phyloP scores from a whole-genome alignment of 176 grass and related monocot genomes.

The Oryza brachyantha region DNA sequence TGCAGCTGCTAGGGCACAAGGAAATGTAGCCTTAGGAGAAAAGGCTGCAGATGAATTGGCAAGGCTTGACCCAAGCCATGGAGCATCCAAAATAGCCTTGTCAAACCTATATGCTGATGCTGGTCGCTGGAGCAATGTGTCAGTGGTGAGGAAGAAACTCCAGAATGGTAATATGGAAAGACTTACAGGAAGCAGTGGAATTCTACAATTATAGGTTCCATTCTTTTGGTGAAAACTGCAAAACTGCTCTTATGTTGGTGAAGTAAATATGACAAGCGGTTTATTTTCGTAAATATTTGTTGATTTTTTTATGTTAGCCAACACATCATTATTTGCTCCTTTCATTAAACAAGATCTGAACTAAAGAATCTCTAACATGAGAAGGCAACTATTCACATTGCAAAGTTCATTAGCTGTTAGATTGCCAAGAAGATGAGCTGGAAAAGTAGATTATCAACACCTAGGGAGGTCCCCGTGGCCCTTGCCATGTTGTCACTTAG shows the following conservation, averaged over 20 bases:
- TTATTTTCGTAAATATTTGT: conserved; percentile 1
- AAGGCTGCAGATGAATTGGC: conserved; percentile 53
- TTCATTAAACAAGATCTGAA: not conserved
- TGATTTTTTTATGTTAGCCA: not conserved
- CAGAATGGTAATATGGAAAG: conserved; percentile 32
- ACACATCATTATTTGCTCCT: not conserved
- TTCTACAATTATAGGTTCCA: conserved; percentile 30
- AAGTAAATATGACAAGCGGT: conserved; percentile 7
- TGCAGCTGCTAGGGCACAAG: conserved; percentile 61
- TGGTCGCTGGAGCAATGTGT: conserved; percentile 49
- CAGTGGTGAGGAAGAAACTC: conserved; percentile 47
- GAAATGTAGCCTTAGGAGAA: conserved; percentile 61
- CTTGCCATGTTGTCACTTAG: not conserved
- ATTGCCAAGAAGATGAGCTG: not conserved
- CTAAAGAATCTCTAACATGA: not conserved
- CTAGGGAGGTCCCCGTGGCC: not conserved
- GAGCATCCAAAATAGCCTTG: conserved; percentile 54
- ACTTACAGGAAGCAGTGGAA: conserved; percentile 52
- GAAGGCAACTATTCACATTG: not conserved
- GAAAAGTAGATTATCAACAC: not conserved
- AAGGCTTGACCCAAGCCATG: conserved; percentile 56
- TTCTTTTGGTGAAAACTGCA: conserved; percentile 3
- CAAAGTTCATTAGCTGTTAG: not conserved
- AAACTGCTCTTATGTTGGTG: not conserved
- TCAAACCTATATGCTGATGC: conserved; percentile 65